Percentiles rank a stretch among this genome's conserved stretches.
Conservation (phyloP, 73 alveolate genomes). For the Urostyla sp. region DNA sequence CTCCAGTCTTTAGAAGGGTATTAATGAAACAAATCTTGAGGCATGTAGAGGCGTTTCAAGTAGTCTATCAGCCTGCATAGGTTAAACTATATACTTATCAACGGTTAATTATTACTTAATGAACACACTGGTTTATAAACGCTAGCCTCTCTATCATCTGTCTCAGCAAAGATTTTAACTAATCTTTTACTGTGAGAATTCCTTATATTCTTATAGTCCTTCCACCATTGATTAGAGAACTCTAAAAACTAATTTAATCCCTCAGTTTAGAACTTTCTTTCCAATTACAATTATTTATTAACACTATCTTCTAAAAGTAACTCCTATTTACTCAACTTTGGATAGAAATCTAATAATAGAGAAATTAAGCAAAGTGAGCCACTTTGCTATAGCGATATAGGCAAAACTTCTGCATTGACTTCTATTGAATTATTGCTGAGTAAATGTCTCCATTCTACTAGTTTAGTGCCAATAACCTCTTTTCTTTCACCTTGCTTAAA, state of each 20-base stretch:
- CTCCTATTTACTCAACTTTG: conserved; percentile 51
- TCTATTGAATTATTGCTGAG: conserved; percentile 61
- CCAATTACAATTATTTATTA: conserved; percentile 67
- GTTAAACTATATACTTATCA: too few relatives aligned
- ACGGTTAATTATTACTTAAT: too few relatives aligned
- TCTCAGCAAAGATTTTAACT: conserved; percentile 80
- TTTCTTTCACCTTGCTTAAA: conserved; percentile 42
- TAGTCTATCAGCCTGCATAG: conserved; percentile 66
- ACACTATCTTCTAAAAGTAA: conserved; percentile 44
- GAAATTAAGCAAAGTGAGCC: conserved; percentile 66
- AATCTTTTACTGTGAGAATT: conserved; percentile 72
- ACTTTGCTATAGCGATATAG: conserved; percentile 61
- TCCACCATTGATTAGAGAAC: conserved; percentile 80
- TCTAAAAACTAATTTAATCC: conserved; percentile 72
- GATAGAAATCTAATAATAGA: conserved; percentile 63
- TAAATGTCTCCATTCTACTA: conserved; percentile 76
- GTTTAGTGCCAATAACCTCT: conserved; percentile 70
- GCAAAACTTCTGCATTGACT: conserved; percentile 65
- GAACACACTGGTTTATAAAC: conserved; percentile 80
- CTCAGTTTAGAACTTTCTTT: conserved; percentile 74
- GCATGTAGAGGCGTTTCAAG: conserved; percentile 83
- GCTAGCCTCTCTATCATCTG: conserved; percentile 77
- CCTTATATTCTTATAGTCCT: conserved; percentile 76
- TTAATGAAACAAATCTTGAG: conserved; percentile 76
- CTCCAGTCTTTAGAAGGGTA: conserved; percentile 83